Evolutionary conservation across 164 flowering plant genomes (phyloP).

Genomic region (Euptelea pleiosperma): DNA sequence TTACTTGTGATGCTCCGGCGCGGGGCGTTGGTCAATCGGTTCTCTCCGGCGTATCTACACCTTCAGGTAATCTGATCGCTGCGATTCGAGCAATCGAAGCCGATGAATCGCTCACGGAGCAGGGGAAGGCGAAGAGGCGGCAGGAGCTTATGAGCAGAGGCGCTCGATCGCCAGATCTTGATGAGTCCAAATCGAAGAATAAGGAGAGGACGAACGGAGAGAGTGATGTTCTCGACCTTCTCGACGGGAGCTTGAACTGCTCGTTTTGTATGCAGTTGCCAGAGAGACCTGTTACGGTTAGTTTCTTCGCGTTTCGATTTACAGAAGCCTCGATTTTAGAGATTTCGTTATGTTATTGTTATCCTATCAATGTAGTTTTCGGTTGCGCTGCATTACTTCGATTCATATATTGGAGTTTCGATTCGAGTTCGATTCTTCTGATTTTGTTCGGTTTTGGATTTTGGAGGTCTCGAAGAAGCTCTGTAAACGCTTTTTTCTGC

Average conservation of each 20-base stretch:
- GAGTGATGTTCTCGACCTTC: constrained; percentile 32
- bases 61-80: constrained; percentile 39
- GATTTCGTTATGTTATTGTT: not conserved
- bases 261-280: constrained; percentile 73
- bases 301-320: constrained; percentile 9
- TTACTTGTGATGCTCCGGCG: constrained; percentile 5
- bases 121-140: constrained; percentile 68
- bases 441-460: no score
- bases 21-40: not conserved
- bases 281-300: constrained; percentile 88
- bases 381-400: no score
- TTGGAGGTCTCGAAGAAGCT: no score
- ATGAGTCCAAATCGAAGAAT: not conserved
- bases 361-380: not conserved
- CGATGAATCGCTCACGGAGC: constrained; percentile 51
- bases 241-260: constrained; percentile 55
- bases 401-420: no score
- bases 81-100: constrained; percentile 72
- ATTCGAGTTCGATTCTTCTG: no score
- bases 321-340: not conserved
- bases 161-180: constrained; percentile 9
- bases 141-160: constrained; percentile 51
- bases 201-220: constrained; percentile 10
- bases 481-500: no score
- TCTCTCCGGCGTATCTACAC: constrained; percentile 8